phyloP scores from a whole-genome alignment of 176 grass and related monocot genomes.

The Chloris gayana region DNA sequence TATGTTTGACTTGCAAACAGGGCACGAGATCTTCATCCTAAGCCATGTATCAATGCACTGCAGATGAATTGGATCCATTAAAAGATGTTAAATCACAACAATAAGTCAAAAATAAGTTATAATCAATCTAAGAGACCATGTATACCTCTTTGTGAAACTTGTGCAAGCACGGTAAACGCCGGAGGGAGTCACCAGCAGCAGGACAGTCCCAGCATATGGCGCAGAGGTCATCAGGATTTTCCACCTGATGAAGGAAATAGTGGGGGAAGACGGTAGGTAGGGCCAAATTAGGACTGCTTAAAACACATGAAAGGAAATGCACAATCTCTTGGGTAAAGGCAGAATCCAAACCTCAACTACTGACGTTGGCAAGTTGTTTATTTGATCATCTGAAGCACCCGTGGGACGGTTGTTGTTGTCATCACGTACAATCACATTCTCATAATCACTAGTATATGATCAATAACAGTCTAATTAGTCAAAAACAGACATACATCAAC shows the following conservation, averaged over 20 bases:
- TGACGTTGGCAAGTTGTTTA: slow-evolving; percentile 72
- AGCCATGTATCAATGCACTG: slow-evolving; percentile 97
- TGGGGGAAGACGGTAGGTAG: too few species aligned
- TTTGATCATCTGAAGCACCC: slow-evolving; percentile 68
- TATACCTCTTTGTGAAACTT: slow-evolving; percentile 90
- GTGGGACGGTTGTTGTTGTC: slow-evolving; percentile 45
- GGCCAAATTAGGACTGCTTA: slow-evolving; percentile 15
- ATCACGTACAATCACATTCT: slow-evolving; percentile 50
- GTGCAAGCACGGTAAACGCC: slow-evolving; percentile 77
- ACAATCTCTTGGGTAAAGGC: slow-evolving; percentile 1
- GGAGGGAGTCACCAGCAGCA: slow-evolving; percentile 52
- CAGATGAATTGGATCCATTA: slow-evolving; percentile 24
- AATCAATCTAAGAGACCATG: not conserved
- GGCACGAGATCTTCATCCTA: slow-evolving; percentile 63
- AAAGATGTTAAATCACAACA: slow-evolving; percentile 2
- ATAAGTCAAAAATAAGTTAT: not conserved
- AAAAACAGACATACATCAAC: not conserved
- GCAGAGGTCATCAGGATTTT: slow-evolving; percentile 53
- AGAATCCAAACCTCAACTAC: slow-evolving; percentile 54
- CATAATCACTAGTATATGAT: slow-evolving; percentile 63
- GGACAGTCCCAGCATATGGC: slow-evolving; percentile 73
- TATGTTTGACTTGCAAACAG: slow-evolving; percentile 74
- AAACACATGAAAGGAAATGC: slow-evolving; percentile 8
- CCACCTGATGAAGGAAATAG: slow-evolving; percentile 45
- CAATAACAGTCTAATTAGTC: slow-evolving; percentile 24